Base-by-base conservation (phyloP, 2,329 filamentous ascomycete species). In the Cercospora zeae-maydis region DNA sequence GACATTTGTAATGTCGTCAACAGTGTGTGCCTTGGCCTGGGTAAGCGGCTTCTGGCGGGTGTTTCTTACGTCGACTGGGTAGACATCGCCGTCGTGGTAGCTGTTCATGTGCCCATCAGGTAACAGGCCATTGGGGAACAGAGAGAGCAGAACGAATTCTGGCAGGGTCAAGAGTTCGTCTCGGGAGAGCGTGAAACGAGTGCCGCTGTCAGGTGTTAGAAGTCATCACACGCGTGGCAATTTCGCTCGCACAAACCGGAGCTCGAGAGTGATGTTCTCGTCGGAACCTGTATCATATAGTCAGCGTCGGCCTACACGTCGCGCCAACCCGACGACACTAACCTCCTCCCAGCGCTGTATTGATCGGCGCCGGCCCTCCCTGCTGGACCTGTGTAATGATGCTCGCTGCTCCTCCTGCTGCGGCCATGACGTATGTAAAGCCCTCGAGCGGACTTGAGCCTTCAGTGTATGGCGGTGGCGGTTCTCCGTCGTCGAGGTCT, bases 351-450 rank as follows among this genome's bases (percentile, higher is more conserved):
- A 98, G 83, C 60, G 73, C 67, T 30, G 91, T 90, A 78, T 95
- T 96, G 71, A 97, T 87, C 37, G 93, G 90, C 72, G 92, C 90
- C 21, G 85, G 83, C 56, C 90, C 93, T 69, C 90, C 90, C 79
- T 99, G 95, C 76, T 96, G 93, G 72, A 99, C 95, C 82, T 99
- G 95, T 79, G 95, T 99, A 81, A 99, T 96, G 76, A 99, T 96
- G 86, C 95, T 98, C 82, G 93, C 89, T 72, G 93, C 91, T 81
- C 93, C 93, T 83, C 93, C 93, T 80, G 93, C 93, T 77, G 92
- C 91, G 80, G 95, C 93, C 95, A 99, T 99, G 77, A 96, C 86
- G 86, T 96, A 99, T 72, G 90, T 88, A 75, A 99, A 99, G 62
- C 92, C 91, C 65, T 90, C 85, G 76, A 99, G 87, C 66, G 95